Percentiles rank a stretch among this genome's conserved stretches.
Evolutionary conservation across 192 early-diverging fungal genomes (phyloP).

Genomic region (Pilobolus umbonatus): DNA sequence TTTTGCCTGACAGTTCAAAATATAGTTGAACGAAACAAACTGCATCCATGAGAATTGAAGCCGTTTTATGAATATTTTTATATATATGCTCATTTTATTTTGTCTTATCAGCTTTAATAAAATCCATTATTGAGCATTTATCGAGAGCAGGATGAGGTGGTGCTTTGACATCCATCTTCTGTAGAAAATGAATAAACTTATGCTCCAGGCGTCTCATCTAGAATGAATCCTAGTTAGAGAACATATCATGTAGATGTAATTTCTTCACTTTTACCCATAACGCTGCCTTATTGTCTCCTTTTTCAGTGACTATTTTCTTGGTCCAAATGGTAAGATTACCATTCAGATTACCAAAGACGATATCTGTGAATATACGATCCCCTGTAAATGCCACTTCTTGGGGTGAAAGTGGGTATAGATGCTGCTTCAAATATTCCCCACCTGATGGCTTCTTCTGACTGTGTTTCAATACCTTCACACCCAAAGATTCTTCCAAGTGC

Average conservation of each 20-base stretch:
- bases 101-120: not conserved
- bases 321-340: constrained; percentile 73
- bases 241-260: not conserved
- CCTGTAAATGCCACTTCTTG: constrained; percentile 72
- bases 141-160: constrained; percentile 5
- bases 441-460: constrained; percentile 72
- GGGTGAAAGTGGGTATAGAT: constrained; percentile 6
- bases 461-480: constrained; percentile 56
- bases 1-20: constrained; percentile 1
- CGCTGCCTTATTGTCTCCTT: constrained; percentile 78
- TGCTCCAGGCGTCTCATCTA: constrained; percentile 20
- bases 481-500: constrained; percentile 41
- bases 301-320: constrained; percentile 57
- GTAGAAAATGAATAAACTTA: constrained; percentile 14
- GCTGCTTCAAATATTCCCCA: constrained; percentile 49
- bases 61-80: not conserved
- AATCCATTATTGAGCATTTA: not conserved
- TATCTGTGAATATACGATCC: constrained; percentile 83
- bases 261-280: constrained; percentile 29
- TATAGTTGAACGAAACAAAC: too few relatives aligned
- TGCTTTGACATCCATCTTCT: constrained; percentile 11
- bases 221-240: not conserved
- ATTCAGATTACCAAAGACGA: constrained; percentile 75
- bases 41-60: too few relatives aligned
- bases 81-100: not conserved